Base-by-base conservation (phyloP, 2,329 filamentous ascomycete genomes). In the Calonectria pteridis region DNA sequence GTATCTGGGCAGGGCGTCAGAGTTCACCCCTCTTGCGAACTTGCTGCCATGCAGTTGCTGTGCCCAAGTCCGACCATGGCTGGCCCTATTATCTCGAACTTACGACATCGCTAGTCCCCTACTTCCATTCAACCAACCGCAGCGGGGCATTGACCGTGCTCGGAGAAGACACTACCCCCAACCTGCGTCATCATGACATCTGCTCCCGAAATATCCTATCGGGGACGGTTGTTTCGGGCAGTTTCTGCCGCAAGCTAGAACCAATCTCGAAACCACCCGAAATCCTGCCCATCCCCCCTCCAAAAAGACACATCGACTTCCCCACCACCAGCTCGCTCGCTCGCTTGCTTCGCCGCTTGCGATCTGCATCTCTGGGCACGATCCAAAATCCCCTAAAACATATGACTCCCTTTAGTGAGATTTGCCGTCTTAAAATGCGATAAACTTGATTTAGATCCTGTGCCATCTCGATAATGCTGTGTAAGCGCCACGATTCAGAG, bases 191-290 rank as follows among this genome's bases (percentile, higher is more conserved):
- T 64, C 9, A 53, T 51, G 50, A 33, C 53, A 50, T 40, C n/a
- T 46, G 11, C 6, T 20, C 28, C 31, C 43, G n/a, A 62, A 69
- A 29, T 40, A 67, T 55, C 43, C 9, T 33, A 49, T 29, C 16
- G 14, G 20, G 33, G 33, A 26, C 29, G 11, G 2, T 29, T 13
- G 46, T 68, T 37, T 68, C 40, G 59, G 59, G 59, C 40, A 64
- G 37, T 43, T 31, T 64, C 43, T 51, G 29, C 31, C 29, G 33
- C 40, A n/a, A 40, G 20, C 53, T 62, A 62, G 53, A 62, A 69
- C 53, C 31, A 62, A 50, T 51, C 53, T 53, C 64, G 64, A 67
- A 67, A 37, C 49, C 26, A 33, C 62, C 10, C n/a, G 43, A 40
- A 64, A 64, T 23, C 10, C 28, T 50, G 43, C 40, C 6, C 43